A percentile compares a stretch with the other conserved stretches of the same genome.
These are phyloP conservation scores for Microascus cirrosus DNA, from an alignment of 2,329 filamentous ascomycete species.

Conservation along the genomic window DNA sequence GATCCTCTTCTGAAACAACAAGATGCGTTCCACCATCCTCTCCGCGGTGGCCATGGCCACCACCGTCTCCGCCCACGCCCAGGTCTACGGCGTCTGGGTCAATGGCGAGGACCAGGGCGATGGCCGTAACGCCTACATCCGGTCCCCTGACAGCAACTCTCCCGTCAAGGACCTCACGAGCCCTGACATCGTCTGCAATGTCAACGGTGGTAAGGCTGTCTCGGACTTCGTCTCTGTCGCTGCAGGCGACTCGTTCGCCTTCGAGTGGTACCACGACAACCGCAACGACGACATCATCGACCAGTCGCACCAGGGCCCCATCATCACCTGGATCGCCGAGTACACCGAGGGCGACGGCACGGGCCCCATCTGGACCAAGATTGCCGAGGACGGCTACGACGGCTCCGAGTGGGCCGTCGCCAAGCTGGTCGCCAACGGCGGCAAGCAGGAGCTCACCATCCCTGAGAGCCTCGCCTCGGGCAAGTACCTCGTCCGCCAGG, in stretches of 20 bases:
- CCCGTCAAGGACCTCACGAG: conserved; percentile 31
- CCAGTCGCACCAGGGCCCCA: conserved; percentile 38
- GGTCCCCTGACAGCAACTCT: conserved; percentile 29
- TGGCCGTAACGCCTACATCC: conserved; percentile 28
- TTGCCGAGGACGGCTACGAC: conserved; percentile 22
- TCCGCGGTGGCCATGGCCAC: conserved; percentile 23
- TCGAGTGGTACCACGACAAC: conserved; percentile 40
- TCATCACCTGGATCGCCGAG: conserved; percentile 39
- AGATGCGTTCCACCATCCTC: conserved; percentile 10
- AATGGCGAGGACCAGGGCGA: conserved; percentile 31
- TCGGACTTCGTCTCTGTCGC: conserved; percentile 27
- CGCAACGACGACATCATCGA: conserved; percentile 41
- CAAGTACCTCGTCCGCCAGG: conserved; percentile 43
- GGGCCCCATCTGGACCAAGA: conserved; percentile 39
- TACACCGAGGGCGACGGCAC: conserved; percentile 29
- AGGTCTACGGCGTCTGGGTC: conserved; percentile 34
- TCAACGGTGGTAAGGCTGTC: conserved; percentile 23
- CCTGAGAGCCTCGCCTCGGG: conserved; percentile 32
- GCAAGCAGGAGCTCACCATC: conserved; percentile 34
- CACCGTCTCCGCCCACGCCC: conserved; percentile 30
- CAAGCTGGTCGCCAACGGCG: conserved; percentile 35
- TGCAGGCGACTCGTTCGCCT: conserved; percentile 33
- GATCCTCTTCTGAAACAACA: background rate
- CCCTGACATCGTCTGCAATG: conserved; percentile 31
- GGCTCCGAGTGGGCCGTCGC: conserved; percentile 30